Evolutionary conservation across 23 red algal genomes (phyloP).

Genomic region (Gracilaria domingensis): DNA sequence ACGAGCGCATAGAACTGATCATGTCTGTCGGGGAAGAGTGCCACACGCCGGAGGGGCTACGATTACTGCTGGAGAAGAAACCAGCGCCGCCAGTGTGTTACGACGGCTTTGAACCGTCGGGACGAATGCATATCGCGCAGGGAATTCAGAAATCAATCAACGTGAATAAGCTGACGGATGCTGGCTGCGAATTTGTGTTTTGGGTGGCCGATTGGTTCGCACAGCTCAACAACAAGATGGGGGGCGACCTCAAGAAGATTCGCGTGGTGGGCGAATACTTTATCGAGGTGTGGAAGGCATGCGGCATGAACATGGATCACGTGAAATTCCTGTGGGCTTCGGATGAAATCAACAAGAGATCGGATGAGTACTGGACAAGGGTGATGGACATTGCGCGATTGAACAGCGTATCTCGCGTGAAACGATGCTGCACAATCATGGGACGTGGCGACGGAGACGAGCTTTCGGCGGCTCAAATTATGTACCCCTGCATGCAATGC

Average conservation of each 20-base stretch:
- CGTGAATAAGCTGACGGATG: conserved; percentile 95
- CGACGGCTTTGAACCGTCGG: conserved; percentile 99
- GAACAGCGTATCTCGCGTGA: conserved; percentile 87
- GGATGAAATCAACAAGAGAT: conserved; percentile 89
- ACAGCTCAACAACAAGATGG: conserved; percentile 98
- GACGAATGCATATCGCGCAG: conserved; percentile 96
- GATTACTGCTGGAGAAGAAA: conserved; percentile 63
- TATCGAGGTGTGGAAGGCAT: conserved; percentile 99
- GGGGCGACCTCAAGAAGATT: conserved; percentile 98
- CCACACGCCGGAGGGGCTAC: conserved; percentile 56
- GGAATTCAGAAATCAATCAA: conserved; percentile 96
- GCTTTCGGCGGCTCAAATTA: conserved; percentile 96
- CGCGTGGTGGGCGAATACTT: conserved; percentile 92
- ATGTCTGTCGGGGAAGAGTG: conserved; percentile 72
- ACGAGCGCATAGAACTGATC: conserved; percentile 61
- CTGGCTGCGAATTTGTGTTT: conserved; percentile 92
- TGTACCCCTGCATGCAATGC: conserved; percentile 99
- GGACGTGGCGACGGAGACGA: conserved; percentile 94
- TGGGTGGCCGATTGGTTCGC: conserved; percentile 99
- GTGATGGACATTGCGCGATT: conserved; percentile 97
- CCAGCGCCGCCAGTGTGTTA: conserved; percentile 81
- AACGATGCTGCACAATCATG: conserved; percentile 98
- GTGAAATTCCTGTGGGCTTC: conserved; percentile 99
- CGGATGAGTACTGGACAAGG: conserved; percentile 94
- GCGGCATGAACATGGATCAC: conserved; percentile 97